Conservation (phyloP, 495 filamentous ascomycete species). For the Penicillium crystallinum region DNA sequence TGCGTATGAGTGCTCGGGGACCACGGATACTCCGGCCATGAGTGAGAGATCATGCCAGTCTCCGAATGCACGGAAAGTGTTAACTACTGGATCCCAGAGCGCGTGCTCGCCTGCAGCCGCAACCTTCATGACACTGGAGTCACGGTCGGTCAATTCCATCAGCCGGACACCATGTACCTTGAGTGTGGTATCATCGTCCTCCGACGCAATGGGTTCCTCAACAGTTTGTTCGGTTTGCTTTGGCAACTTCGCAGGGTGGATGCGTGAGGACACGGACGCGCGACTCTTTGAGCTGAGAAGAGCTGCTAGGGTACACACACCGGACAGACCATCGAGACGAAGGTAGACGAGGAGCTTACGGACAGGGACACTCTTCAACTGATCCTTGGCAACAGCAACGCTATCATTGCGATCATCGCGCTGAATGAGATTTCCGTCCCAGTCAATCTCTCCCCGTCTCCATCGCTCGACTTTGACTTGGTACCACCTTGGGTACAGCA, state of each 20-base stretch:
- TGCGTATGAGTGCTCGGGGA: conserved; percentile 71
- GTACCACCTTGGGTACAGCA: conserved; percentile 83
- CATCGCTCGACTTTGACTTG: conserved; percentile 87
- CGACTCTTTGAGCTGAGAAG: conserved; percentile 48
- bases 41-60: conserved; percentile 79
- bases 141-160: conserved; percentile 85
- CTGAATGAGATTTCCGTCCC: conserved; percentile 66
- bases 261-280: conserved; percentile 24
- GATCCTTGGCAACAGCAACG: conserved; percentile 41
- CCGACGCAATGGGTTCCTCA: conserved; percentile 23
- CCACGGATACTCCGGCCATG: conserved; percentile 71
- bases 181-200: conserved; percentile 41
- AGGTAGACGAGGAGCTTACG: conserved; percentile 60
- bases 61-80: conserved; percentile 85
- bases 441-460: conserved; percentile 89
- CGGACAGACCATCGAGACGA: conserved; percentile 84
- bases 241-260: conserved; percentile 44
- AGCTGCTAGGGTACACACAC: conserved; percentile 77
- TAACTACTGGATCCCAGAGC: conserved; percentile 79
- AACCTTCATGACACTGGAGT: conserved; percentile 92
- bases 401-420: conserved; percentile 32
- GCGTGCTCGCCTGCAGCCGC: conserved; percentile 74
- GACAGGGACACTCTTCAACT: conserved; percentile 30
- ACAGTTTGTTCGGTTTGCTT: conserved; percentile 19
- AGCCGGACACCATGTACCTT: conserved; percentile 83